phyloP scores from a whole-genome alignment of 345 rosid genomes.

The Populus pruinosa region DNA sequence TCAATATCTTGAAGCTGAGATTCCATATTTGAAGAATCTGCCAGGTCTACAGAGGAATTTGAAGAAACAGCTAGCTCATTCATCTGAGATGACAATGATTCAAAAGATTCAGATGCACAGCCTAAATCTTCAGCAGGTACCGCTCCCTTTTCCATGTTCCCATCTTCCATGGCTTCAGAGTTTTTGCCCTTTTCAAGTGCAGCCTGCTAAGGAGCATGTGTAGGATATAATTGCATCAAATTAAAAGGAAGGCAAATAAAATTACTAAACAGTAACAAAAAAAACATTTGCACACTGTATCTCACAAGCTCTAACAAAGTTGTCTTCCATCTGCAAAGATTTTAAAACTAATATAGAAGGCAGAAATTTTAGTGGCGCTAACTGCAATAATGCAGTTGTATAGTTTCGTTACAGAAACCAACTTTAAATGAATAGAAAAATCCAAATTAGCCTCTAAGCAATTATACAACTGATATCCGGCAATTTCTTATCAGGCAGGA shows the following conservation, averaged over 20 bases:
- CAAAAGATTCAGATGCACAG: conserved; percentile 39
- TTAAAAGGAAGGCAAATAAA: background rate
- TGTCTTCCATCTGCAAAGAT: background rate
- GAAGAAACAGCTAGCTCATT: conserved; percentile 58
- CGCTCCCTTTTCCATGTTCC: conserved; percentile 37
- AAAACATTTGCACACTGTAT: background rate
- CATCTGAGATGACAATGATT: conserved; percentile 63
- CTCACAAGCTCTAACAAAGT: background rate
- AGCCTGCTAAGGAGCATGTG: conserved; percentile 43
- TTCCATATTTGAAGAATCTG: conserved; percentile 35
- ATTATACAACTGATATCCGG: background rate
- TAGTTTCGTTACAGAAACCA: background rate
- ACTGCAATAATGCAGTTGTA: background rate
- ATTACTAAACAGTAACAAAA: background rate
- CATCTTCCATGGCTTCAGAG: conserved; percentile 40
- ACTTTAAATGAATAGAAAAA: background rate
- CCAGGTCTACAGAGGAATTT: conserved; percentile 33
- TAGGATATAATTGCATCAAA: background rate
- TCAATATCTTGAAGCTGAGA: conserved; percentile 56
- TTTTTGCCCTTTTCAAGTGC: conserved; percentile 61
- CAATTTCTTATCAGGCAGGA: background rate
- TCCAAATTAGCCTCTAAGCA: background rate
- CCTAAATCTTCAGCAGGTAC: conserved; percentile 23
- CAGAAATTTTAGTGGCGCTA: background rate
- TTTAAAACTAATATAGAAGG: background rate